phyloP scores from a whole-genome alignment of 2,329 filamentous ascomycete species.

The Endothia cerciana region DNA sequence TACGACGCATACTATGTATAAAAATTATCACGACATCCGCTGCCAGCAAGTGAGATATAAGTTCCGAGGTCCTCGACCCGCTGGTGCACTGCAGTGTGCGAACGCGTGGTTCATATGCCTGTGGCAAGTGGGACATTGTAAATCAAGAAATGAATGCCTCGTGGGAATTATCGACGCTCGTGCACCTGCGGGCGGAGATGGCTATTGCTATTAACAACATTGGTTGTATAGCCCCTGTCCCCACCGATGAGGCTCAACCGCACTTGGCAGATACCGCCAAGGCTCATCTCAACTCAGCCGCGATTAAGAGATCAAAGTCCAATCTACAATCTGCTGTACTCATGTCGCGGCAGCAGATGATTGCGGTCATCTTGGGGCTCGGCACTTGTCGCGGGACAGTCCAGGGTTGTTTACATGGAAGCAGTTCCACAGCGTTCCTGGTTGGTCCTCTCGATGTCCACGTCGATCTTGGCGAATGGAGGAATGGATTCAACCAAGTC shows the following conservation, averaged over 20 bases:
- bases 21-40: neutral
- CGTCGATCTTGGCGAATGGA: slow-evolving; percentile 11
- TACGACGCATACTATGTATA: too few relatives aligned
- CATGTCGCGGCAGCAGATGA: neutral
- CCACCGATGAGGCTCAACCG: slow-evolving; percentile 16
- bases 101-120: neutral
- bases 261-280: slow-evolving; percentile 11
- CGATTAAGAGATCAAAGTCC: neutral
- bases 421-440: neutral
- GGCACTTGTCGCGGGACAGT: slow-evolving; percentile 2
- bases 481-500: slow-evolving; percentile 10
- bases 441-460: slow-evolving; percentile 12
- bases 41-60: neutral
- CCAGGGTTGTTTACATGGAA: neutral
- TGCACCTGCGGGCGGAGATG: neutral
- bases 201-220: neutral
- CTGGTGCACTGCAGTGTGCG: neutral
- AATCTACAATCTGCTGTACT: neutral
- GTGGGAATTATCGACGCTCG: neutral
- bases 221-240: neutral
- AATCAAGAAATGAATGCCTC: neutral
- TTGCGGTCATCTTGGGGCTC: neutral
- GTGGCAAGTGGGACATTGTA: neutral
- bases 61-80: neutral
- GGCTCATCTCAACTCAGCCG: neutral